phyloP scores from a whole-genome alignment of 2,329 filamentous ascomycete genomes.

The Ceratocystis cubensis region DNA sequence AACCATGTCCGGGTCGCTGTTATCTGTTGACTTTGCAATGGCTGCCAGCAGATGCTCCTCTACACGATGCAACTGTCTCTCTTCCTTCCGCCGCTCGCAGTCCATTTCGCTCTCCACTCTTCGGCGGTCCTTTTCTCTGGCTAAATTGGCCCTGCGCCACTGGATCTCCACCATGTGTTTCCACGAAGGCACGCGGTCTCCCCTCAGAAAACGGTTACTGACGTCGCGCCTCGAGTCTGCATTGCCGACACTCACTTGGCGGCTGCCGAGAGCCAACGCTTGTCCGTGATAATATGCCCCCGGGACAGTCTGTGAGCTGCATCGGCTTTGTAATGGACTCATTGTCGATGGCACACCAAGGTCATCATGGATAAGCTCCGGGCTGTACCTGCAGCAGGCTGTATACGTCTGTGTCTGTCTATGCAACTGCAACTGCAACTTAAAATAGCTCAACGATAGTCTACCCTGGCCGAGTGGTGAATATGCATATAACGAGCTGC shows the following conservation, averaged over 20 bases:
- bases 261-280: background rate
- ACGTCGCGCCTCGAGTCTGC: background rate
- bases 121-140: background rate
- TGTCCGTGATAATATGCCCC: background rate
- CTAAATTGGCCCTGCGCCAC: background rate
- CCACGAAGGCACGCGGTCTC: background rate
- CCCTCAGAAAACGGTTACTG: background rate
- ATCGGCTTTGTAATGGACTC: background rate
- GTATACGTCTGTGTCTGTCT: background rate
- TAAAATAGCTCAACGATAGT: background rate
- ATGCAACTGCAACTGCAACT: background rate
- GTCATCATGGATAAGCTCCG: background rate
- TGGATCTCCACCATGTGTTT: background rate
- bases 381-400: background rate
- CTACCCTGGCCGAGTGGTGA: background rate
- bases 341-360: background rate
- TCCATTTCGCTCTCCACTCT: background rate
- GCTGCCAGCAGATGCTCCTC: background rate
- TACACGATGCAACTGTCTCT: background rate
- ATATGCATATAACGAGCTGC: background rate
- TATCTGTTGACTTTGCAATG: background rate
- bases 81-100: background rate
- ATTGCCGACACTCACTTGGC: background rate
- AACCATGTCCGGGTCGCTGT: background rate
- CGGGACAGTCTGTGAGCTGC: background rate